Evolutionary conservation across 192 early-diverging fungal genomes (phyloP).

Genomic region (Glomus cerebriforme): DNA sequence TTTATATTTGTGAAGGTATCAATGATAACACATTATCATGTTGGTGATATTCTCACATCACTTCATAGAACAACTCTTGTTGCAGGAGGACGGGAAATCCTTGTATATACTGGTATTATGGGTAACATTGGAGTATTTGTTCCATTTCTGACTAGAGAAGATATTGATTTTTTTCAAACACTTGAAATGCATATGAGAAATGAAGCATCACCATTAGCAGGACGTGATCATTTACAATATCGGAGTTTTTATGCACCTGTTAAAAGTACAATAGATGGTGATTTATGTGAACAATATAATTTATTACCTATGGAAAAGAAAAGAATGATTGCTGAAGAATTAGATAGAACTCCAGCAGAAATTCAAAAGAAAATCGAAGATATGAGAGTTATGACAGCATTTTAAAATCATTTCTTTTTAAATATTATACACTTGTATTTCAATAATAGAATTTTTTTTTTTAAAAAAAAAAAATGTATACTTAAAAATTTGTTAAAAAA

Average conservation of each 20-base stretch:
- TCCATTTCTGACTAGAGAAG: constrained; percentile 86
- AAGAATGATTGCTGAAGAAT: constrained; percentile 77
- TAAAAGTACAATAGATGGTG: constrained; percentile 77
- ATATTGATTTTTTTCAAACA: constrained; percentile 90
- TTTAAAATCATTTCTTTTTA: constrained; percentile 29
- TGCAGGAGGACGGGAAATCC: constrained; percentile 81
- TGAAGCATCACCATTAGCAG: constrained; percentile 70
- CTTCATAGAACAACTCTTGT: constrained; percentile 77
- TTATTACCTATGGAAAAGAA: constrained; percentile 72
- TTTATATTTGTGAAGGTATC: constrained; percentile 50
- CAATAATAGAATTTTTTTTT: too few relatives aligned
- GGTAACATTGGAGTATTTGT: constrained; percentile 85
- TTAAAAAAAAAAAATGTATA: too few relatives aligned
- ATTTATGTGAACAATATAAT: constrained; percentile 89
- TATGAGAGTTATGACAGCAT: constrained; percentile 62
- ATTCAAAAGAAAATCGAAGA: constrained; percentile 95
- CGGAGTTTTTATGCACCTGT: constrained; percentile 84
- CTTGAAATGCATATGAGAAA: constrained; percentile 89
- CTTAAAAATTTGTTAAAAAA: too few relatives aligned
- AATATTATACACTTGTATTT: too few relatives aligned
- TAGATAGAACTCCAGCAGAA: constrained; percentile 83
- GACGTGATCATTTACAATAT: constrained; percentile 88
- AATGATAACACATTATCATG: constrained; percentile 74
- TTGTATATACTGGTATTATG: constrained; percentile 86
- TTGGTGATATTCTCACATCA: constrained; percentile 87